phyloP scores from a whole-genome alignment of 306 rosid genomes.

The Lathyrus tuberosus region DNA sequence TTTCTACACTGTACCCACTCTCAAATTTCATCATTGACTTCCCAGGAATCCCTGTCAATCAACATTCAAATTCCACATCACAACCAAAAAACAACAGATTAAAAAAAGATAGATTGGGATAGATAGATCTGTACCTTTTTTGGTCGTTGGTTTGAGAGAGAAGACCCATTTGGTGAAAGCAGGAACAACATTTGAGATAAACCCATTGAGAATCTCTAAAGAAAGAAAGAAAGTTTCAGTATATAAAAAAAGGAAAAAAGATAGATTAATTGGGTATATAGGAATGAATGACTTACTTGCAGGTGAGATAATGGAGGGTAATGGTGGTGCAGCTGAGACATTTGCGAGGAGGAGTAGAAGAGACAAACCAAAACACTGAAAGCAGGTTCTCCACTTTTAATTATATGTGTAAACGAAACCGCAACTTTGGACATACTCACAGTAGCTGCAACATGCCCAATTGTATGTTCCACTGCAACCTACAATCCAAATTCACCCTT shows the following conservation, averaged over 20 bases:
- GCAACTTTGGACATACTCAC: no score
- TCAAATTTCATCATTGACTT: conserved; percentile 87
- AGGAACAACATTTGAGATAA: conserved; percentile 67
- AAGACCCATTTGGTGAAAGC: conserved; percentile 70
- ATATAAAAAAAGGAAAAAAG: conserved; percentile 10
- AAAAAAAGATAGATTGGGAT: not conserved
- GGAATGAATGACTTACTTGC: conserved; percentile 61
- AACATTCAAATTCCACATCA: conserved; percentile 38
- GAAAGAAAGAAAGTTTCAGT: conserved; percentile 35
- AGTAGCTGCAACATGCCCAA: no score
- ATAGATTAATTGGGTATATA: not conserved
- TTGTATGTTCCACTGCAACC: no score
- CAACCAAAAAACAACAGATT: not conserved
- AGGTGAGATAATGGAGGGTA: conserved; percentile 44
- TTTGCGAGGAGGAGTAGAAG: conserved; percentile 49
- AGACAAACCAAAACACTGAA: conserved; percentile 42
- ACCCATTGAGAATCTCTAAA: conserved; percentile 72
- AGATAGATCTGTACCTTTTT: conserved; percentile 61
- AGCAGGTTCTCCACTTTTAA: no score
- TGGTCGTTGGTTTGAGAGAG: conserved; percentile 79
- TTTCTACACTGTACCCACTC: conserved; percentile 84
- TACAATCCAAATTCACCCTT: no score
- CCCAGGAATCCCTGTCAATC: conserved; percentile 58
- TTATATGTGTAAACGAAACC: no score
- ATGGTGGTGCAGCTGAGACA: conserved; percentile 53